A percentile compares a stretch with the other conserved stretches of the same genome.
These are phyloP conservation scores for Debaryomycetaceae sp. DNA, from an alignment of 1,139 yeast genomes.

Conservation along the genomic window DNA sequence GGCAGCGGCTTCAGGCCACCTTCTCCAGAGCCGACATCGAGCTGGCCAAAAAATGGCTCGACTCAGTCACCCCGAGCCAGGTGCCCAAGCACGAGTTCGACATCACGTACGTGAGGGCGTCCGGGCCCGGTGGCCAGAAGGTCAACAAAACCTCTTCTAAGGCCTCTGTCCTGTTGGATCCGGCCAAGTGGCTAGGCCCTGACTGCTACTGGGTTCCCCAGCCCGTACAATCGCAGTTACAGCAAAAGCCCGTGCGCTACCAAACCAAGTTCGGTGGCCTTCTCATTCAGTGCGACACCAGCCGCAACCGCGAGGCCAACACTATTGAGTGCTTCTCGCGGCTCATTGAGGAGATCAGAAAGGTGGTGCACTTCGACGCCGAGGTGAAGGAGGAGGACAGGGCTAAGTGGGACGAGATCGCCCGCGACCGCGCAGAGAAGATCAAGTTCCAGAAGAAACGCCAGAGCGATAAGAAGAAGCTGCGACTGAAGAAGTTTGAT, in stretches of 20 bases:
- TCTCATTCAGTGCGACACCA: conserved; percentile 57
- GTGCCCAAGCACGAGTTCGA: conserved; percentile 52
- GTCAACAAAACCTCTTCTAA: conserved; percentile 83
- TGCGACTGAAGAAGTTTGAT: conserved; percentile 40
- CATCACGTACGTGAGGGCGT: conserved; percentile 62
- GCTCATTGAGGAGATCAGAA: conserved; percentile 50
- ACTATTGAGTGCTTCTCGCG: conserved; percentile 56
- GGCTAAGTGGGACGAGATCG: conserved; percentile 53
- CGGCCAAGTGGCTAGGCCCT: conserved; percentile 45
- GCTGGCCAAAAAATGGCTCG: conserved; percentile 44
- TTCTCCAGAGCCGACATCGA: conserved; percentile 20
- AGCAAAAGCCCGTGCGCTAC: conserved; percentile 42
- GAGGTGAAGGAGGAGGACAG: conserved; percentile 48
- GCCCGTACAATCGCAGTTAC: conserved; percentile 43
- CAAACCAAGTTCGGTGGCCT: conserved; percentile 56
- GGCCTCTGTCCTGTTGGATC: conserved; percentile 58
- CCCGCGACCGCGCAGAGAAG: conserved; percentile 41
- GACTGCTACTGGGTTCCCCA: conserved; percentile 60
- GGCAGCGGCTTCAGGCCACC: too few species aligned
- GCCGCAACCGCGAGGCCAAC: conserved; percentile 58
- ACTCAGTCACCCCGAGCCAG: conserved; percentile 20
- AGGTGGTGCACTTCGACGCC: conserved; percentile 42
- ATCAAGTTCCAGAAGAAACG: conserved; percentile 50
- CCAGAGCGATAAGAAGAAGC: conserved; percentile 51
- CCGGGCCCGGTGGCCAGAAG: conserved; percentile 96